phyloP scores from a whole-genome alignment of 2,329 filamentous ascomycete species.

The Monosporascus cannonballus region DNA sequence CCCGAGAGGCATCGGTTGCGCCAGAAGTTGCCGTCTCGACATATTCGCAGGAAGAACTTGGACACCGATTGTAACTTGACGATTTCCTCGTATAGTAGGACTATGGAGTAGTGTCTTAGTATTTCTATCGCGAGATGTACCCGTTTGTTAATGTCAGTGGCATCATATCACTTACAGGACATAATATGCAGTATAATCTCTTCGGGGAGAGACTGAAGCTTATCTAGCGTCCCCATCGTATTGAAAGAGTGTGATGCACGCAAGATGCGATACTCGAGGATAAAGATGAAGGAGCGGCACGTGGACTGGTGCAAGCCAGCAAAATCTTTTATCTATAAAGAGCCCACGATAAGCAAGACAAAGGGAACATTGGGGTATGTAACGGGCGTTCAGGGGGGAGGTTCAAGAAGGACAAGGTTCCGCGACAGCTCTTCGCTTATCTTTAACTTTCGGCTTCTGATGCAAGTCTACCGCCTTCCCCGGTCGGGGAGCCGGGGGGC shows the following conservation, averaged over 20 bases:
- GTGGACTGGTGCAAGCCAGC: too few relatives aligned
- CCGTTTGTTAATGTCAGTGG: background rate
- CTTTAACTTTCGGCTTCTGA: too few relatives aligned
- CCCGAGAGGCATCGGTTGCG: conserved; percentile 65
- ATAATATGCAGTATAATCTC: conserved; percentile 60
- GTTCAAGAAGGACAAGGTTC: too few relatives aligned
- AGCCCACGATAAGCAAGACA: too few relatives aligned
- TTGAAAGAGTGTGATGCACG: background rate
- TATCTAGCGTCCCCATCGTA: conserved; percentile 16
- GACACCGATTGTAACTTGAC: conserved; percentile 65
- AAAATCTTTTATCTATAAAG: too few relatives aligned
- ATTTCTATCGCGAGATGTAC: too few relatives aligned
- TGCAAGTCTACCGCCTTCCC: too few relatives aligned
- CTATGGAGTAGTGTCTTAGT: conserved; percentile 6
- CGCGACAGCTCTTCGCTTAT: too few relatives aligned
- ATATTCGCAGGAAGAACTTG: conserved; percentile 57
- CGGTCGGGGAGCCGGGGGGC: too few relatives aligned
- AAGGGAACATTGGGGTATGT: too few relatives aligned
- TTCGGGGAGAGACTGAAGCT: conserved; percentile 51
- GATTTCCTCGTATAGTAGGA: conserved; percentile 57
- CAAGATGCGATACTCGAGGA: background rate
- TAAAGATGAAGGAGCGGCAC: background rate
- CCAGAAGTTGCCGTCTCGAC: conserved; percentile 73
- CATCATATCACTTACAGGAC: conserved; percentile 42
- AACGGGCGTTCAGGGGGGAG: too few relatives aligned